Conservation (phyloP, 2,329 filamentous ascomycete genomes). For the Endothia cerciana region DNA sequence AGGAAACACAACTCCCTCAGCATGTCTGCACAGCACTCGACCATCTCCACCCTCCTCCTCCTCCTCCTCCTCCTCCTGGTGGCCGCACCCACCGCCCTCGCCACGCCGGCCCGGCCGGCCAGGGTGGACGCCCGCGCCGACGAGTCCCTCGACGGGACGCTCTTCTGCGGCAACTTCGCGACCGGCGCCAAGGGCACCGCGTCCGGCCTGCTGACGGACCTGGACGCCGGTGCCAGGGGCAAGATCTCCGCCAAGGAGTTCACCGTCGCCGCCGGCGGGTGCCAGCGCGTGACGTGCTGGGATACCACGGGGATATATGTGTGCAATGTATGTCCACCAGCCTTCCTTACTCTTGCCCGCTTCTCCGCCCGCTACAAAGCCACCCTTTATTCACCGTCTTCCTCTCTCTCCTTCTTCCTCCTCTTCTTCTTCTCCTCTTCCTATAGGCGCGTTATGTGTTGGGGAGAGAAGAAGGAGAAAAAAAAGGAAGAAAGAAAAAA, state of each 20-base stretch:
- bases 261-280: background rate
- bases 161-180: conserved; percentile 23
- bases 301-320: conserved; percentile 23
- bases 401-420: background rate
- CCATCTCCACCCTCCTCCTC: background rate
- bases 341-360: background rate
- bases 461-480: no score
- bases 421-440: background rate
- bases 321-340: conserved; percentile 19
- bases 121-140: background rate
- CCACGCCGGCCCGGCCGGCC: background rate
- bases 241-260: conserved; percentile 13
- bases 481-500: no score
- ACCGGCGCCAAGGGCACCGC: conserved; percentile 4
- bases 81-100: background rate
- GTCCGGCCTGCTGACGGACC: conserved; percentile 9
- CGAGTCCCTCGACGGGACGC: conserved; percentile 20
- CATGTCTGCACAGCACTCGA: background rate
- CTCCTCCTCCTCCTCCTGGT: conserved; percentile 3
- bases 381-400: no score
- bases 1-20: background rate
- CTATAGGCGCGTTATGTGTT: background rate
- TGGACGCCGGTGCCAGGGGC: background rate
- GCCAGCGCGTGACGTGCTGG: conserved; percentile 22
- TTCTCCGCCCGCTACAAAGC: no score